Evolutionary conservation across 2,329 filamentous ascomycete species (phyloP).

Genomic region (Thyridium curvatum): DNA sequence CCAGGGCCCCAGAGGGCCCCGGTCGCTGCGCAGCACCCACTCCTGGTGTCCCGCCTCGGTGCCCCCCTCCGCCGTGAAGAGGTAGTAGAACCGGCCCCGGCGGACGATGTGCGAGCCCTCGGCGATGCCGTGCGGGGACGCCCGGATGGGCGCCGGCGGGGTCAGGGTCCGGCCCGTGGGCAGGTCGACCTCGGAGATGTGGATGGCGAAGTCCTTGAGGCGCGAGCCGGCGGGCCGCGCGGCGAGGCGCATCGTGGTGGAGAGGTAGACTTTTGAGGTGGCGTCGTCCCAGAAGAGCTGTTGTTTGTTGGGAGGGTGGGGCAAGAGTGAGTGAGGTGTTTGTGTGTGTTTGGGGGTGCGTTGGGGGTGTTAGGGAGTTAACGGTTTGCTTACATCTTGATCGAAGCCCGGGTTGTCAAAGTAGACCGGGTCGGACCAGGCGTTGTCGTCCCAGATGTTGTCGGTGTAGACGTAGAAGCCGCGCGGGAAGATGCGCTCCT

Average conservation of each 20-base stretch:
- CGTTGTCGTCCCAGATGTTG: slow-evolving; percentile 42
- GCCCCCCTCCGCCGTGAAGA: slow-evolving; percentile 32
- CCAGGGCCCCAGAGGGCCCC: slow-evolving; percentile 40
- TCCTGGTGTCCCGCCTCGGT: slow-evolving; percentile 44
- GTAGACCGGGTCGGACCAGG: slow-evolving; percentile 47
- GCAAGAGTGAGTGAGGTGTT: neutral
- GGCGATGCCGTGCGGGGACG: slow-evolving; percentile 31
- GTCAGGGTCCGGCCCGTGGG: slow-evolving; percentile 31
- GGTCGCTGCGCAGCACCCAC: slow-evolving; percentile 41
- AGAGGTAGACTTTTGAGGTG: slow-evolving; percentile 39
- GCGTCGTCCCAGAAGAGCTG: slow-evolving; percentile 42
- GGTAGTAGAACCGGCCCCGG: slow-evolving; percentile 26
- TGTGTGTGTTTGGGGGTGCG: neutral
- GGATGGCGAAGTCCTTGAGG: slow-evolving; percentile 46
- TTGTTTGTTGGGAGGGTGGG: too few species aligned
- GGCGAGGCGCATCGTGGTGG: slow-evolving; percentile 28
- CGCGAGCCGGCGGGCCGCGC: slow-evolving; percentile 27
- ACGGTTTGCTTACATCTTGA: slow-evolving; percentile 34
- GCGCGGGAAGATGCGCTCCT: slow-evolving; percentile 40
- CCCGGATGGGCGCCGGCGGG: slow-evolving; percentile 23
- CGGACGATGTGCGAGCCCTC: slow-evolving; percentile 34
- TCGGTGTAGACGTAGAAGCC: slow-evolving; percentile 48
- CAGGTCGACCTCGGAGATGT: slow-evolving; percentile 36
- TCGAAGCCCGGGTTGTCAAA: slow-evolving; percentile 49
- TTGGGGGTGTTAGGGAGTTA: too few species aligned